Percentiles rank a stretch among this genome's conserved stretches.
Evolutionary conservation across 2,329 filamentous ascomycete genomes (phyloP).

Genomic region (Hymenoscyphus repandus): DNA sequence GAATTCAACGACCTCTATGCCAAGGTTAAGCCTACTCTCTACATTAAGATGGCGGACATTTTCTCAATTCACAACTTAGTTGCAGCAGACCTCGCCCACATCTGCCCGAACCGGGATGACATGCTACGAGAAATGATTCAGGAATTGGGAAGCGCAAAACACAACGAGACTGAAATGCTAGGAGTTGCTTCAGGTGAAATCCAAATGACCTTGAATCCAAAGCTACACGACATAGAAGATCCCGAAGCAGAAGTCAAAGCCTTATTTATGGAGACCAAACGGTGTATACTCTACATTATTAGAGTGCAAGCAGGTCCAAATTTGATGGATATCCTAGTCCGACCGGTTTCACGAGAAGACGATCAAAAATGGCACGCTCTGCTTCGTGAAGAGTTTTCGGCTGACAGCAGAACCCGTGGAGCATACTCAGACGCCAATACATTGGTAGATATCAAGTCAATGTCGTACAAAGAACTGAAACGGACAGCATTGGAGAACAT

Average conservation of each 20-base stretch:
- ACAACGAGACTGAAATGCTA: slow-evolving; percentile 89
- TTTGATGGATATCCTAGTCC: slow-evolving; percentile 91
- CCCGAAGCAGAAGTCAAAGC: slow-evolving; percentile 89
- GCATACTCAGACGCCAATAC: slow-evolving; percentile 85
- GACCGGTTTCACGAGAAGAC: slow-evolving; percentile 80
- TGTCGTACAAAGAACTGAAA: slow-evolving; percentile 91
- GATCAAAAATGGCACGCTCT: slow-evolving; percentile 82
- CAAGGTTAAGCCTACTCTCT: slow-evolving; percentile 94
- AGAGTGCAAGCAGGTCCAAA: slow-evolving; percentile 88
- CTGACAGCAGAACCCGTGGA: slow-evolving; percentile 63
- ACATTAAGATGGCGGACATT: slow-evolving; percentile 97
- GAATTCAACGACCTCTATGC: slow-evolving; percentile 98
- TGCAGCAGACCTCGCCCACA: slow-evolving; percentile 67
- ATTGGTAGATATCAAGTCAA: slow-evolving; percentile 80
- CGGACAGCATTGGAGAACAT: slow-evolving; percentile 91
- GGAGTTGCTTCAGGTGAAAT: slow-evolving; percentile 79
- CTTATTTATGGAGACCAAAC: slow-evolving; percentile 96
- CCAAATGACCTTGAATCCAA: slow-evolving; percentile 82
- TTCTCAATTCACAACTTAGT: slow-evolving; percentile 93
- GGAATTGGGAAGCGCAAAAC: slow-evolving; percentile 92
- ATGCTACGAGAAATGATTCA: slow-evolving; percentile 85
- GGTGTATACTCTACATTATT: slow-evolving; percentile 96
- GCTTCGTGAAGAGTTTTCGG: slow-evolving; percentile 73
- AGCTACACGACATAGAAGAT: slow-evolving; percentile 84
- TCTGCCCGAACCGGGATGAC: slow-evolving; percentile 80